phyloP scores from a whole-genome alignment of 2,329 filamentous ascomycete genomes.

The Drechmeria coniospora region DNA sequence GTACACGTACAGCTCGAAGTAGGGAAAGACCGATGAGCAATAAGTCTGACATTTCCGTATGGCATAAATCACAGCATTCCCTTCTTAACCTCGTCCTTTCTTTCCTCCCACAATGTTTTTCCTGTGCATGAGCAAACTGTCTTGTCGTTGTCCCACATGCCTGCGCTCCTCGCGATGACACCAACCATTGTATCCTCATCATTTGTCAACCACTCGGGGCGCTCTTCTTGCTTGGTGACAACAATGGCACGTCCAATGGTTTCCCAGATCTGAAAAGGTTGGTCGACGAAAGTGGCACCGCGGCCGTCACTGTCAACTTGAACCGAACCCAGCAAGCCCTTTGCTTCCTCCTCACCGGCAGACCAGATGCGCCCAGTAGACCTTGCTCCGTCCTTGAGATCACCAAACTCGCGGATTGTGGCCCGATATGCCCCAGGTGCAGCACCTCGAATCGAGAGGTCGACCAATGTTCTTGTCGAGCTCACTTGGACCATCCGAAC shows the following conservation, averaged over 20 bases:
- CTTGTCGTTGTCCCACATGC: slow-evolving; percentile 99
- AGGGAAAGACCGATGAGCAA: too few relatives aligned
- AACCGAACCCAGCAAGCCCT: slow-evolving; percentile 53
- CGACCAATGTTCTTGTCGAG: slow-evolving; percentile 63
- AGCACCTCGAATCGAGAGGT: slow-evolving; percentile 74
- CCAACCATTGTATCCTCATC: slow-evolving; percentile 79
- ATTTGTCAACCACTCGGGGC: slow-evolving; percentile 42
- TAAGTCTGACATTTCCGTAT: too few relatives aligned
- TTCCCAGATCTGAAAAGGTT: slow-evolving; percentile 81
- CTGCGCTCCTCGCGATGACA: slow-evolving; percentile 86
- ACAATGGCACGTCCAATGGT: slow-evolving; percentile 88
- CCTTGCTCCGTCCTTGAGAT: slow-evolving; percentile 69
- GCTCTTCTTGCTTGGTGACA: slow-evolving; percentile 50
- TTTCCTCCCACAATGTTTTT: slow-evolving; percentile 96
- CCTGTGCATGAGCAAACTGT: slow-evolving; percentile 95
- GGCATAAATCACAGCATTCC: slow-evolving; percentile 80
- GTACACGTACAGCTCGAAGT: too few relatives aligned
- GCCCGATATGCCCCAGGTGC: slow-evolving; percentile 69
- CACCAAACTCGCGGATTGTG: slow-evolving; percentile 70
- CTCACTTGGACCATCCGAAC: slow-evolving; percentile 89
- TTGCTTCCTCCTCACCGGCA: slow-evolving; percentile 33
- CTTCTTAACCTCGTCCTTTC: slow-evolving; percentile 72
- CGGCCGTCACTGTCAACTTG: slow-evolving; percentile 61
- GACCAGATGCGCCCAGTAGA: slow-evolving; percentile 74
- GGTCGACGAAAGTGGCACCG: slow-evolving; percentile 69